Percentiles rank a stretch among this genome's conserved stretches.
phyloP scores from a whole-genome alignment of 148 eudicot genomes.

The Camellia lanceoleosa region DNA sequence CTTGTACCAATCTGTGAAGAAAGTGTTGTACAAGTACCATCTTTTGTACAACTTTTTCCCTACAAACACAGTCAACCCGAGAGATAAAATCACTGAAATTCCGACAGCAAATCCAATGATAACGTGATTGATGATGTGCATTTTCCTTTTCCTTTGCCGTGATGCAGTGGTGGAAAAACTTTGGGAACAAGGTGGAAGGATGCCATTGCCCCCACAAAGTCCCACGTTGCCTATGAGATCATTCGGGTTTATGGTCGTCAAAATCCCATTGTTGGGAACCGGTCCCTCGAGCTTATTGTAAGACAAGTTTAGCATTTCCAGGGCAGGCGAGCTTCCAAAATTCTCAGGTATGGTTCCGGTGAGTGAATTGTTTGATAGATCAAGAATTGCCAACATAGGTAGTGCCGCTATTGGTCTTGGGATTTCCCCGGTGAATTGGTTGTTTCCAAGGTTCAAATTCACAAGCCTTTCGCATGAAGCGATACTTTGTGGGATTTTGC shows the following conservation, averaged over 20 bases:
- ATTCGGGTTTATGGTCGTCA: conserved; percentile 58
- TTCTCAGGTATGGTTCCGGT: conserved; percentile 61
- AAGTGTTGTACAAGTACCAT: conserved; percentile 59
- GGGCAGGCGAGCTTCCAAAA: conserved; percentile 82
- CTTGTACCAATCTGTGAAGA: conserved; percentile 60
- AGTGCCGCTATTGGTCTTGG: conserved; percentile 57
- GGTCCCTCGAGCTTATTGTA: conserved; percentile 68
- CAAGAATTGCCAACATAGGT: conserved; percentile 72
- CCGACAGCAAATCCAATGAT: conserved; percentile 57
- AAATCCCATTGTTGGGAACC: conserved; percentile 69
- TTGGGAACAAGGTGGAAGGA: conserved; percentile 73
- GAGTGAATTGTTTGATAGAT: conserved; percentile 73
- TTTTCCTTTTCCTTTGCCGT: conserved; percentile 20
- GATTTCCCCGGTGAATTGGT: conserved; percentile 56
- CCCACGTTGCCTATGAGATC: conserved; percentile 70
- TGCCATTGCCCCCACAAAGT: conserved; percentile 68
- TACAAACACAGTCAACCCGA: conserved; percentile 38
- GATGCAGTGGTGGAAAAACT: conserved; percentile 17
- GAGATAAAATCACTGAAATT: conserved; percentile 42
- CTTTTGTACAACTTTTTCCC: conserved; percentile 41
- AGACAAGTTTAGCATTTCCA: conserved; percentile 76
- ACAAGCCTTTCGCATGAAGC: conserved; percentile 78
- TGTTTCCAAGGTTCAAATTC: conserved; percentile 55
- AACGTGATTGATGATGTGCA: conserved; percentile 43
- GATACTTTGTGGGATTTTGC: conserved; percentile 62